Percentiles rank a stretch among this genome's conserved stretches.
phyloP scores from a whole-genome alignment of 371 early-diverging fungal genomes.

The Mucor circinelloides region DNA sequence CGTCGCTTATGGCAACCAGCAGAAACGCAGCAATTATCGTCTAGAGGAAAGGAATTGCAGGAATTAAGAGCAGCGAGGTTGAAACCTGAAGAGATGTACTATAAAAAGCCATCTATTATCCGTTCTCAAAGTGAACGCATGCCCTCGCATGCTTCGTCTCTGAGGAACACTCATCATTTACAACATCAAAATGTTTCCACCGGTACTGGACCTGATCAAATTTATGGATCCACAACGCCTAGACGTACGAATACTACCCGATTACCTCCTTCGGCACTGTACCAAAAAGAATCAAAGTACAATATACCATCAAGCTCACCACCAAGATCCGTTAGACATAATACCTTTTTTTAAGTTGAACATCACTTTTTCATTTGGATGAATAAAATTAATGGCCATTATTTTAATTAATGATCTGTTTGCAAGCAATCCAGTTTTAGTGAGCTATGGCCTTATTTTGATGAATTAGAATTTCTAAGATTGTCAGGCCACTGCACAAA shows the following conservation, averaged over 20 bases:
- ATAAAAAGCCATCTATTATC: not conserved
- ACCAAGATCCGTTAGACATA: not conserved
- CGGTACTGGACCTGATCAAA: not conserved
- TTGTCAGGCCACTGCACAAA: no score
- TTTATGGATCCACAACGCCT: not conserved
- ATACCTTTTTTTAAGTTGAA: not conserved
- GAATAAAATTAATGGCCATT: not conserved
- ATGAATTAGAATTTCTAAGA: not conserved
- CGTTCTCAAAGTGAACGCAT: constrained; percentile 11
- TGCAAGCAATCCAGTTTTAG: not conserved
- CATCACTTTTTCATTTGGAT: not conserved
- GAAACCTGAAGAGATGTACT: not conserved
- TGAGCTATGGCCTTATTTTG: not conserved
- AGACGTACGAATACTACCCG: not conserved
- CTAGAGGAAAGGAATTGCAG: constrained; percentile 11
- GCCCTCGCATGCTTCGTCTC: not conserved
- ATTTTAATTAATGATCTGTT: not conserved
- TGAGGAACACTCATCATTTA: not conserved
- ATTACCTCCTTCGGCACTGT: not conserved
- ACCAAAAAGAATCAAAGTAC: not conserved
- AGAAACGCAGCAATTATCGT: not conserved
- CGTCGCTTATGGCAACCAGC: constrained; percentile 10
- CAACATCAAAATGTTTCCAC: not conserved
- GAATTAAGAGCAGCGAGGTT: not conserved
- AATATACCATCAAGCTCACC: not conserved